Evolutionary conservation across 192 early-diverging fungal species (phyloP).

Genomic region (Pilaira anomala): DNA sequence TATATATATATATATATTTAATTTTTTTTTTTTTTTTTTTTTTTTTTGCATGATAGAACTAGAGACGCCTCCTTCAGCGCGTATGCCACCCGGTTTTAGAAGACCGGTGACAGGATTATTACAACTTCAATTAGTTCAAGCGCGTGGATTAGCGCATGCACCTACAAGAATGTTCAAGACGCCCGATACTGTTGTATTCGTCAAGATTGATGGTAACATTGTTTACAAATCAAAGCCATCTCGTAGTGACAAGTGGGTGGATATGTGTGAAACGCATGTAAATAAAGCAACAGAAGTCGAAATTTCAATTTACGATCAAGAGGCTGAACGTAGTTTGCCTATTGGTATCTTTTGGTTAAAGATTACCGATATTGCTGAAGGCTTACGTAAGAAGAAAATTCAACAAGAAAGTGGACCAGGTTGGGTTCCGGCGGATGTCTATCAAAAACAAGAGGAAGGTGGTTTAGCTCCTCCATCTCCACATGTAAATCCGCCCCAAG

Average conservation of each 20-base stretch:
- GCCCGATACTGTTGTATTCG: slow-evolving; percentile 68
- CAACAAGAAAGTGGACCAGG: slow-evolving; percentile 54
- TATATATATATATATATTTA: not conserved
- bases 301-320: slow-evolving; percentile 84
- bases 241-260: slow-evolving; percentile 71
- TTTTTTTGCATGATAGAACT: slow-evolving; percentile 29
- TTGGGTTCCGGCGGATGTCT: slow-evolving; percentile 48
- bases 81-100: slow-evolving; percentile 60
- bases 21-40: not conserved
- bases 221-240: slow-evolving; percentile 72
- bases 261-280: slow-evolving; percentile 83
- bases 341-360: slow-evolving; percentile 92
- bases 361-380: slow-evolving; percentile 89
- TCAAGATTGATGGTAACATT: slow-evolving; percentile 82
- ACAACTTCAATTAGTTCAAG: slow-evolving; percentile 62
- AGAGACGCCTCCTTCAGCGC: slow-evolving; percentile 43
- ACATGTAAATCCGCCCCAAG: not conserved
- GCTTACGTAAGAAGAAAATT: slow-evolving; percentile 69
- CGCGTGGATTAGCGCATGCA: slow-evolving; percentile 55
- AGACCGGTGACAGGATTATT: slow-evolving; percentile 72
- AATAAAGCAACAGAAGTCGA: slow-evolving; percentile 93
- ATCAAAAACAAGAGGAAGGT: slow-evolving; percentile 7
- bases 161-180: slow-evolving; percentile 54
- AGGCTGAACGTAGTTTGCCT: slow-evolving; percentile 64
- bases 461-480: too few relatives aligned